A percentile compares a stretch with the other conserved stretches of the same genome.
Conservation (phyloP, 768 basidiomycete genomes). For the Termitomyces sp. region DNA sequence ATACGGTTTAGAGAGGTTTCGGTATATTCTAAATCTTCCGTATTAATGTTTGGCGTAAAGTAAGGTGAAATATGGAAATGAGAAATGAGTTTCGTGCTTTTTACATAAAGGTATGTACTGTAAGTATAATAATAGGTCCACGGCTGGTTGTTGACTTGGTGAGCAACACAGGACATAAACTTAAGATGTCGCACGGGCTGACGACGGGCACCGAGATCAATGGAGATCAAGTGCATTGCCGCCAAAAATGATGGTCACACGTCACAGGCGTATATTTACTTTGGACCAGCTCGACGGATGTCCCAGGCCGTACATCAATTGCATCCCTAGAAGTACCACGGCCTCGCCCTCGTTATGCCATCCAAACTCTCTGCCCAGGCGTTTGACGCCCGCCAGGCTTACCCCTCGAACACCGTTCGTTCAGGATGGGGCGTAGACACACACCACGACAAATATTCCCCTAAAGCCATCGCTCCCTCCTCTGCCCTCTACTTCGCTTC, state of each 20-base stretch:
- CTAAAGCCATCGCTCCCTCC: conserved; percentile 19
- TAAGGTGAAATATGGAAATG: no score
- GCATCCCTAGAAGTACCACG: conserved; percentile 1
- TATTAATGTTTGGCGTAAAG: no score
- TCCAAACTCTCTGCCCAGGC: conserved; percentile 21
- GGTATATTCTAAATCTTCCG: no score
- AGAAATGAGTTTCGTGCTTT: no score
- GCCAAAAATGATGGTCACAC: conserved; percentile 13
- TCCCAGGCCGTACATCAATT: conserved; percentile 7
- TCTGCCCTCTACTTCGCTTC: conserved; percentile 22
- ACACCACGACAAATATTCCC: conserved; percentile 27
- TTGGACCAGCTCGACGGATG: conserved; percentile 5
- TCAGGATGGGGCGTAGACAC: conserved; percentile 27
- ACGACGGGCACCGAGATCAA: conserved; percentile 4
- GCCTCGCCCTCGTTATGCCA: conserved; percentile 16
- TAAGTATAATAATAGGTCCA: no score
- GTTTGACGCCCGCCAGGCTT: conserved; percentile 19
- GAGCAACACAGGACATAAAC: no score
- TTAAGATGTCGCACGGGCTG: no score
- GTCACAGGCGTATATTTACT: not conserved
- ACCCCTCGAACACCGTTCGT: conserved; percentile 16
- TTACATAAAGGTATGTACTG: no score
- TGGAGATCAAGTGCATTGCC: not conserved
- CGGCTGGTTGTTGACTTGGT: no score
- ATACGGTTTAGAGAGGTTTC: not conserved